phyloP scores from a whole-genome alignment of 768 basidiomycete genomes.

The Imleria badia region DNA sequence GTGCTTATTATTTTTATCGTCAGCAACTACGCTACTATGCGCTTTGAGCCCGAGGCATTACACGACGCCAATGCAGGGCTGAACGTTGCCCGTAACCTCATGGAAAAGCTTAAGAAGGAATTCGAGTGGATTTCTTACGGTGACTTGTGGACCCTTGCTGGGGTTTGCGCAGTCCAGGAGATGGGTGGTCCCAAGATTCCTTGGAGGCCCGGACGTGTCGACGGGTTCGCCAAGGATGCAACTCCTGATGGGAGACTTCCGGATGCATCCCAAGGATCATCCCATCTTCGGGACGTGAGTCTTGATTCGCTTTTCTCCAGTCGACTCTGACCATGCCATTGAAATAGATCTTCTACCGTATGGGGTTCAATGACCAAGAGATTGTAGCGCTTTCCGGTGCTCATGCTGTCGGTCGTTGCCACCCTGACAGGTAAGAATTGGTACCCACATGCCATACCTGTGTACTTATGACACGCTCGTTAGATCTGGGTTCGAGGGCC shows the following conservation, averaged over 20 bases:
- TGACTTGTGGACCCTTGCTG: conserved; percentile 95
- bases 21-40: conserved; percentile 98
- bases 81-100: conserved; percentile 71
- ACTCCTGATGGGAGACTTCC: conserved; percentile 91
- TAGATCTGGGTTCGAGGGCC: conserved; percentile 81
- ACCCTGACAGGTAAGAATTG: conserved; percentile 60
- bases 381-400: conserved; percentile 94
- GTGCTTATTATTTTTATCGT: conserved; percentile 4
- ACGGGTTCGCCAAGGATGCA: conserved; percentile 70
- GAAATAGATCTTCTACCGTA: conserved; percentile 64
- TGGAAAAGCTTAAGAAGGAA: conserved; percentile 86
- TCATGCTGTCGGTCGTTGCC: conserved; percentile 95
- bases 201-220: conserved; percentile 92
- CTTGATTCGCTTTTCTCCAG: not conserved
- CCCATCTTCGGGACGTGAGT: conserved; percentile 79
- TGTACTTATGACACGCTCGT: not conserved
- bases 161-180: conserved; percentile 91
- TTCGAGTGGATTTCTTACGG: conserved; percentile 95
- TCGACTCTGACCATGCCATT: not conserved
- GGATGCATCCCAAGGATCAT: conserved; percentile 78
- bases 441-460: not conserved
- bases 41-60: conserved; percentile 84
- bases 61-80: conserved; percentile 88
- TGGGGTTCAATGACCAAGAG: conserved; percentile 95
- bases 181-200: conserved; percentile 90